Evolutionary conservation across 2,329 filamentous ascomycete species (phyloP), one percentile per base, ranked within the genome.

Genomic region (Epichloe sibirici): DNA sequence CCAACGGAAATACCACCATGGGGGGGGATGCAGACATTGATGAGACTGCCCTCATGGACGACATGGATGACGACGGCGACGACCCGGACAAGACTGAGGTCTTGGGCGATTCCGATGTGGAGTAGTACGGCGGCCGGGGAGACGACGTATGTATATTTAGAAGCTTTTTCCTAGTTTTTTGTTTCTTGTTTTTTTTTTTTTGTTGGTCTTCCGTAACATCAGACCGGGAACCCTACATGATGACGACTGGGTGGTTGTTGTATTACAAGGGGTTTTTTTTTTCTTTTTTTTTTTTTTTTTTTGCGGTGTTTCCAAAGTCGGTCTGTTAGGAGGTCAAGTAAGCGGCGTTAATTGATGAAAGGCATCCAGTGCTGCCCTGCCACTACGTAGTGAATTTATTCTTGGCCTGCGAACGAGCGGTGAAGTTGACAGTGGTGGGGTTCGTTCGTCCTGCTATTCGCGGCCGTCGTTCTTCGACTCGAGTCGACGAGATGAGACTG

Each of bases 11-110:
- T 38, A 63, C 73, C 39, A 67, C 67, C 45, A 70, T 80, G 54
- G 78, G 78, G 54, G 78, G 78, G 51, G 78, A 81, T 31, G 74
- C 74, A 12, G 65, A 80, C 15, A 74, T 77, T 59, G 77, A 78
- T 38, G 76, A 68, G 52, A 67, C 66, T 15, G 62, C 60, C 23
- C 55, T 66, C 42, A 57, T 74, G 44, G 72, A 68, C 2, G 71
- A 72, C 38, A 69, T 71, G 23, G 72, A 66, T 43, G 74, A 74
- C 48, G 75, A 76, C 8, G 71, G 71, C 11, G 74, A 74, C 21
- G 73, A 74, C 45, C 56, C 61, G 5, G 67, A 69, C 52, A 64
- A 65, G 48, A 70, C 67, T 37, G 73, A 70, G 53, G 58, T 62
- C 17, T 61, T 69, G 64, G 66, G 56, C 17, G 66, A 68, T 34